Conservation (phyloP, 176 grass and related monocot species). For the Poa pratensis region DNA sequence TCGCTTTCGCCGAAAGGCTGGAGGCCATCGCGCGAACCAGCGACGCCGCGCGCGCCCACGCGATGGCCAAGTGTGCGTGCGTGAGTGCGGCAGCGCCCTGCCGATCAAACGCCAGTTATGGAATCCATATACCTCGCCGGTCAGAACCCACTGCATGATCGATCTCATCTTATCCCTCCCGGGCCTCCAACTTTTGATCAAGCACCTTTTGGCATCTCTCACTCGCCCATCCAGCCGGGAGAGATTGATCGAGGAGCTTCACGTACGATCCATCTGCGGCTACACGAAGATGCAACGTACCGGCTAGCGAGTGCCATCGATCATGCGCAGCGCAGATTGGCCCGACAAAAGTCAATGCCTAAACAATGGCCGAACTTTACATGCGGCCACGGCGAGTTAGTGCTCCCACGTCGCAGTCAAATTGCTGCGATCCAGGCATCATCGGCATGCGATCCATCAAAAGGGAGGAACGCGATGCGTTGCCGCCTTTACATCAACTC, state of each 20-base stretch:
- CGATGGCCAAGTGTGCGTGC: background rate
- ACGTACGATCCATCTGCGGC: background rate
- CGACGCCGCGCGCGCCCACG: too few species aligned
- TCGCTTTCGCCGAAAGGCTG: conserved; percentile 50
- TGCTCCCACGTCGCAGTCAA: conserved; percentile 48
- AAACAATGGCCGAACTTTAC: conserved; percentile 35
- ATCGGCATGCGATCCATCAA: conserved; percentile 18
- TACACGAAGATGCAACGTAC: background rate
- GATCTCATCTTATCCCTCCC: conserved; percentile 13
- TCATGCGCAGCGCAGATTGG: background rate
- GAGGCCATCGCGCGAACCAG: background rate
- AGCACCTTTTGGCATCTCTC: background rate
- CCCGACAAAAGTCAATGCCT: conserved; percentile 46
- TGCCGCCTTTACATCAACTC: conserved; percentile 45
- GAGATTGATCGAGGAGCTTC: conserved; percentile 6
- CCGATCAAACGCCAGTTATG: conserved; percentile 43
- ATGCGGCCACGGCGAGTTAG: conserved; percentile 11
- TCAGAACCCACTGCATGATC: too few species aligned
- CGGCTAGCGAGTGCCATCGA: background rate
- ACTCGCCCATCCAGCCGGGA: background rate
- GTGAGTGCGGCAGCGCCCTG: background rate
- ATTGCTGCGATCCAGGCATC: conserved; percentile 26
- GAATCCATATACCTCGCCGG: conserved; percentile 37
- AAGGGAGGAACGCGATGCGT: background rate
- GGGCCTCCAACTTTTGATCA: background rate